Evolutionary conservation across 2,329 filamentous ascomycete species (phyloP).

Genomic region (Epichloe glyceriae): DNA sequence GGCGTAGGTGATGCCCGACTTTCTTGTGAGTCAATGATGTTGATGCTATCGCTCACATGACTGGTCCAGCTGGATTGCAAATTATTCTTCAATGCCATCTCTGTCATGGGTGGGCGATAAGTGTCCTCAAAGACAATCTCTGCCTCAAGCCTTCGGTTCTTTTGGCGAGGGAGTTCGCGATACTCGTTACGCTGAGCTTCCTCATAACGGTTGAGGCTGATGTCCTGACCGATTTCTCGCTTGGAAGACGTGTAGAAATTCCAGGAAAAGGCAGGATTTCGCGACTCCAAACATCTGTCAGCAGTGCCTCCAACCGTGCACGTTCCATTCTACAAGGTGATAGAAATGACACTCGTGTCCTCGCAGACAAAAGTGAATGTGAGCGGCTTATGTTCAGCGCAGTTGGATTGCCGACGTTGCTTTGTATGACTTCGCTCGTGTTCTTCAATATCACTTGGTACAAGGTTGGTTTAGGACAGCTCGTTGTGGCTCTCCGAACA

Average conservation of each 20-base stretch:
- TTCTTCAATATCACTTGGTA: constrained; percentile 80
- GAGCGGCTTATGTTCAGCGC: constrained; percentile 56
- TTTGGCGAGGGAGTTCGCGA: constrained; percentile 63
- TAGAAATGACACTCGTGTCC: constrained; percentile 52
- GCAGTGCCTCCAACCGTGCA: constrained; percentile 57
- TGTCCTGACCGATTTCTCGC: constrained; percentile 60
- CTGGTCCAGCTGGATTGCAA: not conserved
- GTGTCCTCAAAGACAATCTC: constrained; percentile 7
- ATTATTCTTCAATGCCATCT: not conserved
- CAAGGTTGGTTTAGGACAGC: constrained; percentile 53
- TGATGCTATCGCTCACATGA: not conserved
- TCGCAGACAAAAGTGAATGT: constrained; percentile 63
- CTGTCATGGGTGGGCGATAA: not conserved
- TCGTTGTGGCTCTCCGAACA: constrained; percentile 64
- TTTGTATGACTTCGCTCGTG: constrained; percentile 55
- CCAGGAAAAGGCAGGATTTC: constrained; percentile 73
- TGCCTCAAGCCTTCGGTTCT: constrained; percentile 45
- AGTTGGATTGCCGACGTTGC: constrained; percentile 26
- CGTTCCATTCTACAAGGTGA: constrained; percentile 64
- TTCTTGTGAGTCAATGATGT: not conserved
- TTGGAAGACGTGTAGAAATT: constrained; percentile 51
- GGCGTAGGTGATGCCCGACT: not conserved
- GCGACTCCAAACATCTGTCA: constrained; percentile 74
- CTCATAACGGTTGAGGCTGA: constrained; percentile 82
- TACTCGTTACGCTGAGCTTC: constrained; percentile 72